Conservation (phyloP, 768 basidiomycete species). For the Sarcomyxa edulis region DNA sequence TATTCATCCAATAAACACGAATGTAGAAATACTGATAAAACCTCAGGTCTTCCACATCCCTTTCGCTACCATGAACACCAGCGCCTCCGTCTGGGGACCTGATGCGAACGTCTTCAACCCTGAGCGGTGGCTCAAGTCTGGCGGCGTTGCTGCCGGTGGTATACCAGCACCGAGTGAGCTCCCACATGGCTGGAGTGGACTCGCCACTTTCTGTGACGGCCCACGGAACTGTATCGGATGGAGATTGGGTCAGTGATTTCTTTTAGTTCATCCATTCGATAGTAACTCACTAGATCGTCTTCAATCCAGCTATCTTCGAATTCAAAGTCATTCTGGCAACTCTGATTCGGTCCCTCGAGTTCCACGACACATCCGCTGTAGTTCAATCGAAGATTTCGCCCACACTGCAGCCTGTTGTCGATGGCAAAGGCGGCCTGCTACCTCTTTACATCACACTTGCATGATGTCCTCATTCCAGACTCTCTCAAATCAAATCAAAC, state of each 20-base stretch:
- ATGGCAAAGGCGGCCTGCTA: slow-evolving; percentile 17
- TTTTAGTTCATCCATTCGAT: not conserved
- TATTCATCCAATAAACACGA: not conserved
- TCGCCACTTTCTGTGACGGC: slow-evolving; percentile 36
- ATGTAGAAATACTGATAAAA: not conserved
- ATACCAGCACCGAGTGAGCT: slow-evolving; percentile 21
- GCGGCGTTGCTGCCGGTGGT: slow-evolving; percentile 21
- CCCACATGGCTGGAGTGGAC: slow-evolving; percentile 30
- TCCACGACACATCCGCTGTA: slow-evolving; percentile 26
- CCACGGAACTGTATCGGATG: slow-evolving; percentile 37
- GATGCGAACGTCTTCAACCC: slow-evolving; percentile 30
- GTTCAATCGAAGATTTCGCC: slow-evolving; percentile 25
- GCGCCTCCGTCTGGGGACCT: slow-evolving; percentile 28
- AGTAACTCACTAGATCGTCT: not conserved
- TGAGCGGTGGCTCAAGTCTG: slow-evolving; percentile 38
- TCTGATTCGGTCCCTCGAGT: slow-evolving; percentile 29
- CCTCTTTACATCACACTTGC: slow-evolving; percentile 10
- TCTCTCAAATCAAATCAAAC: too few relatives aligned
- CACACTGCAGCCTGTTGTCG: slow-evolving; percentile 28
- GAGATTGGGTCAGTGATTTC: slow-evolving; percentile 22
- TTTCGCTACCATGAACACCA: slow-evolving; percentile 25
- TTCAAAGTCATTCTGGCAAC: slow-evolving; percentile 34
- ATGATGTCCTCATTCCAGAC: too few relatives aligned
- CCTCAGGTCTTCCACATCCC: slow-evolving; percentile 28
- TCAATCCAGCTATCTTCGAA: slow-evolving; percentile 25